Evolutionary conservation across 176 grass and related monocot species (phyloP), one percentile per base, ranked within the genome.

Genomic region (Aegilops umbellulata): DNA sequence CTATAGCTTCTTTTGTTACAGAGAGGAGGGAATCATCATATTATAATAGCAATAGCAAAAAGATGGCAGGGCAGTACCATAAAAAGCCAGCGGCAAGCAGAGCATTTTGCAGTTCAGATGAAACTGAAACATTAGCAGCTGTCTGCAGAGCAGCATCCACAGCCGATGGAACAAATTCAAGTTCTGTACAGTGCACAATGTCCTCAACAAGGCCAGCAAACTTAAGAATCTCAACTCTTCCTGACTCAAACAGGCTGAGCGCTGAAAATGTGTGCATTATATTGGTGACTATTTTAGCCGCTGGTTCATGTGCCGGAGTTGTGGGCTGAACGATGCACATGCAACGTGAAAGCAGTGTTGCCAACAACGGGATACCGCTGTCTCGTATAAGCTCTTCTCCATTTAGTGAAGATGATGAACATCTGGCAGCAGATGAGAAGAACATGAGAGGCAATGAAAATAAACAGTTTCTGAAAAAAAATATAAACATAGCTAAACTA

Each of bases 381-480:
- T 99, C 97, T 86, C 97, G 87, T 70, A 99, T 99, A 77, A 99
- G 86, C 76, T 99, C 97, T 92, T 96, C 97, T 41, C 97, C 97
- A 86, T 99, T 99, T 83, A 99, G 84, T 61, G 92, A 94, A 77
- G 97, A 99, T 11, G 97, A 95, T 30, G 94, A 92, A 82, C 97
- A 99, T 67, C 97, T 99, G 83, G 67, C 31, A 74, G 15, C 88
- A 39, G 9, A 80, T 46, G 68, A 80, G 34, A 89, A 82, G 17
- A 74, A 79, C 19, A 90, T 83, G 49, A 90, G 34, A 71, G 20
- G 79, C 24, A 84, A 81, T 75, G 44, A 67, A 69, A 89, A 27
- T 73, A 65, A 69, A 47, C 25, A 71, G 46, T 51, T 61, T 80
- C 26, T 26, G 4, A 36, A 53, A 69, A 83, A 76, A 70, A 2